Percentiles rank a stretch among this genome's conserved stretches.
Conservation (phyloP, 371 early-diverging fungal genomes). For the Phascolomyces articulosus region DNA sequence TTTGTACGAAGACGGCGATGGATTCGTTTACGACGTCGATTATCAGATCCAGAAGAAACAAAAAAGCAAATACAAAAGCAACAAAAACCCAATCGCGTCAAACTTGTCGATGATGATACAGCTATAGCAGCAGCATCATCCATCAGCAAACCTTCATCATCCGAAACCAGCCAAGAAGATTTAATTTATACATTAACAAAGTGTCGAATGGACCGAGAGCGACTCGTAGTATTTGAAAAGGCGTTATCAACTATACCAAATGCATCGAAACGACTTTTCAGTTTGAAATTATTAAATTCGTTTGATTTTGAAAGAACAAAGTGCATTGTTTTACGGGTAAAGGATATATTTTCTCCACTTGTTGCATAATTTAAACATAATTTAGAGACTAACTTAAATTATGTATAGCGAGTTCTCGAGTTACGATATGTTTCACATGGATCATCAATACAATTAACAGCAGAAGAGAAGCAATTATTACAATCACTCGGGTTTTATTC, state of each 20-base stretch:
- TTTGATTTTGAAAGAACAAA: background rate
- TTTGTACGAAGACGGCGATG: conserved; percentile 69
- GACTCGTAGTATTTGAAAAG: conserved; percentile 19
- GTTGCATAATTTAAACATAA: conserved; percentile 22
- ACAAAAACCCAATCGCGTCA: background rate
- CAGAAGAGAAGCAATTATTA: conserved; percentile 23
- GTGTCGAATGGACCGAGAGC: conserved; percentile 46
- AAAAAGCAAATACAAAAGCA: background rate
- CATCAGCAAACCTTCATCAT: conserved; percentile 1
- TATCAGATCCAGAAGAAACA: background rate
- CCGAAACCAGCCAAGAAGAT: background rate
- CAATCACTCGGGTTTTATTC: conserved; percentile 33
- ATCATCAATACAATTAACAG: conserved; percentile 9
- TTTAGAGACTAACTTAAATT: conserved; percentile 28
- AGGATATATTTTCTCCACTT: background rate
- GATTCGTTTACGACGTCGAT: conserved; percentile 56
- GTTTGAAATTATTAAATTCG: background rate
- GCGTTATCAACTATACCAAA: conserved; percentile 17
- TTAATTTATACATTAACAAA: conserved; percentile 12
- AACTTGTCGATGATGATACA: conserved; percentile 14
- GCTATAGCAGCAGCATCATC: background rate
- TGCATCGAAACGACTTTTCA: conserved; percentile 14
- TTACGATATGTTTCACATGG: background rate
- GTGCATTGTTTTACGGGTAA: background rate
- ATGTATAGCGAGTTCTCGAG: background rate